Evolutionary conservation across 768 basidiomycete species (phyloP).

Genomic region (Pulveroboletus ravenelii): DNA sequence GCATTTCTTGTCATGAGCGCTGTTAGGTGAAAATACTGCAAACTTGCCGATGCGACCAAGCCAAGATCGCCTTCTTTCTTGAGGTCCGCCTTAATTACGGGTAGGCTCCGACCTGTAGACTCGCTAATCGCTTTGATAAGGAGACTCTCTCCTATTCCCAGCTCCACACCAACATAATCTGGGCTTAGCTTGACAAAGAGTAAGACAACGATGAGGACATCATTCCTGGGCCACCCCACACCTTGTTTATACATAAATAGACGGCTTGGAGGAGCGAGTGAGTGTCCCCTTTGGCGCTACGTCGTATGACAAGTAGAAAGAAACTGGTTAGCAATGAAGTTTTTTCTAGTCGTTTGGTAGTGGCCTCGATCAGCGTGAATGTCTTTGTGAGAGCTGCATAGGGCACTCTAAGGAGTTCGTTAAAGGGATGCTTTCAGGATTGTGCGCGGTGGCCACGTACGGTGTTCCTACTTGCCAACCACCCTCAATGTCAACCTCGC

Average conservation of each 20-base stretch:
- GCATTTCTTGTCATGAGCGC: not conserved
- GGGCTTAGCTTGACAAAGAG: constrained; percentile 66
- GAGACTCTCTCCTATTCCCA: constrained; percentile 93
- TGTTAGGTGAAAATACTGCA: not conserved
- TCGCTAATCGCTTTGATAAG: constrained; percentile 94
- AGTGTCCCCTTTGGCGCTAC: constrained; percentile 70
- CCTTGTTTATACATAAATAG: constrained; percentile 95
- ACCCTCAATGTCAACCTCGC: constrained; percentile 71
- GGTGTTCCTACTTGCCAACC: constrained; percentile 83
- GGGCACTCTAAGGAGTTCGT: constrained; percentile 59
- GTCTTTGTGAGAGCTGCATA: constrained; percentile 89
- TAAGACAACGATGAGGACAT: not conserved
- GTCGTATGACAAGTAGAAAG: constrained; percentile 82
- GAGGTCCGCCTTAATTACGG: constrained; percentile 83
- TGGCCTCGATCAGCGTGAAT: constrained; percentile 86
- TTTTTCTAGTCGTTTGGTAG: constrained; percentile 94
- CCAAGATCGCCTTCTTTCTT: constrained; percentile 96
- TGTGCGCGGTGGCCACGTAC: constrained; percentile 43
- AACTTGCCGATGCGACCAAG: constrained; percentile 85
- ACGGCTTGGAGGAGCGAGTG: constrained; percentile 81
- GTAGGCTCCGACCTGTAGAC: constrained; percentile 83
- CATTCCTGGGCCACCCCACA: constrained; percentile 34
- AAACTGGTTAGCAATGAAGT: constrained; percentile 84
- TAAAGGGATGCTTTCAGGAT: not conserved
- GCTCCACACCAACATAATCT: constrained; percentile 91